phyloP scores from a whole-genome alignment of 495 filamentous ascomycete species.

The Annulohypoxylon moriforme region DNA sequence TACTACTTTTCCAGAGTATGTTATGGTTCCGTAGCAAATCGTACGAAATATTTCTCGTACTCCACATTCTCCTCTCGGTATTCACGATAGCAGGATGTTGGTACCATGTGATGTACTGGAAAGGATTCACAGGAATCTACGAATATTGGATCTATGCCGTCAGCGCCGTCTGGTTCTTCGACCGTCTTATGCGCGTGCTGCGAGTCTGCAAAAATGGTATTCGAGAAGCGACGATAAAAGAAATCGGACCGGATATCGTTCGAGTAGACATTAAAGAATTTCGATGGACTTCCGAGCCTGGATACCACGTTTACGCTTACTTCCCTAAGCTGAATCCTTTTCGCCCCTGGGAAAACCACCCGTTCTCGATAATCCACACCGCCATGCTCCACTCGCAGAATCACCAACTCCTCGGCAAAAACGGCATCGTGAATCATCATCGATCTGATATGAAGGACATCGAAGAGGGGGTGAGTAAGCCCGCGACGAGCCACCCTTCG shows the following conservation, averaged over 20 bases:
- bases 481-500: background rate
- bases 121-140: conserved; percentile 48
- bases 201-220: conserved; percentile 48
- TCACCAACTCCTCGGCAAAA: background rate
- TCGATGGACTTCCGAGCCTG: conserved; percentile 45
- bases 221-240: conserved; percentile 46
- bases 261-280: conserved; percentile 52
- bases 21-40: conserved; percentile 45
- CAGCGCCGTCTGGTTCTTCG: conserved; percentile 58
- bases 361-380: conserved; percentile 56
- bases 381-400: conserved; percentile 28
- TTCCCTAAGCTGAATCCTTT: conserved; percentile 55
- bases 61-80: conserved; percentile 54
- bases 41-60: conserved; percentile 59
- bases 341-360: conserved; percentile 63
- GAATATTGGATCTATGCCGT: conserved; percentile 59
- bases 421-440: background rate
- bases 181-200: conserved; percentile 51
- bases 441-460: conserved; percentile 1
- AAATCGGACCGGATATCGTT: conserved; percentile 46
- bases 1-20: conserved; percentile 27
- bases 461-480: background rate
- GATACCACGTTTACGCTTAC: conserved; percentile 55
- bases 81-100: conserved; percentile 55
- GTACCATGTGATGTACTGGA: conserved; percentile 52